Base-by-base conservation (phyloP, 139 green algal species). In the Coelastrella sp. region DNA sequence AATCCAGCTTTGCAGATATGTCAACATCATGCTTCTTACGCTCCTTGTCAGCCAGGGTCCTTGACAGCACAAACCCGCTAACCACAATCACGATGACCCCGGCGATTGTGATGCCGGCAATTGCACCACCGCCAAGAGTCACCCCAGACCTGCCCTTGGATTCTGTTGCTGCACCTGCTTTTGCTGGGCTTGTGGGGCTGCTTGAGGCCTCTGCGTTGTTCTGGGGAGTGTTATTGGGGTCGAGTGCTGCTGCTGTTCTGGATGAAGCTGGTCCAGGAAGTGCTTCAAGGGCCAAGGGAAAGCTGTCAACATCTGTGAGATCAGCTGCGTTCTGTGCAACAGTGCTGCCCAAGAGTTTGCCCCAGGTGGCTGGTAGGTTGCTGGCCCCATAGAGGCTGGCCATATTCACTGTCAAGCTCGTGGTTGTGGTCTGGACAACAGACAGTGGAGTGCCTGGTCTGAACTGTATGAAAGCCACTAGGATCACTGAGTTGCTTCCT, bases 21-120 rank as follows among this genome's bases (percentile, higher is more conserved):
- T 78, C 7, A 27, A 12, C 20, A 19, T 78, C 70, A 19, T 78
- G 70, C 70, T 25, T 49, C 70, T 25, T 78, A 12, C 20, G 20
- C 12, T 60, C 24, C 81, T 87, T 59, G 10, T 61, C 24, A 27
- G 25, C 60, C 0, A 89, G 70, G 5, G 66, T 63, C 66, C 84
- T 56, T 20, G 8, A 17, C 7, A 89, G n/a, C 7, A 89, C 56
- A 8, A 79, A 63, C 0, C 14, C 84, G 0, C 22, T 27, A 22
- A 89, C 24, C 49, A 1, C 84, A 8, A 89, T 24, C 0, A 61
- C 49, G 12, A 24, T 27, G 6, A 65, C 68, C 27, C 65, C 5
- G 8, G 66, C 84, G 14, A 89, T 61, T 0, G 57, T 72, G 27
- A 89, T 89, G 22, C 84, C 84, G 8, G 84, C 84, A n/a, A 82